Base-by-base conservation (phyloP, 225 moss, liverwort and hornwort species). In the Pleurozium schreberi region DNA sequence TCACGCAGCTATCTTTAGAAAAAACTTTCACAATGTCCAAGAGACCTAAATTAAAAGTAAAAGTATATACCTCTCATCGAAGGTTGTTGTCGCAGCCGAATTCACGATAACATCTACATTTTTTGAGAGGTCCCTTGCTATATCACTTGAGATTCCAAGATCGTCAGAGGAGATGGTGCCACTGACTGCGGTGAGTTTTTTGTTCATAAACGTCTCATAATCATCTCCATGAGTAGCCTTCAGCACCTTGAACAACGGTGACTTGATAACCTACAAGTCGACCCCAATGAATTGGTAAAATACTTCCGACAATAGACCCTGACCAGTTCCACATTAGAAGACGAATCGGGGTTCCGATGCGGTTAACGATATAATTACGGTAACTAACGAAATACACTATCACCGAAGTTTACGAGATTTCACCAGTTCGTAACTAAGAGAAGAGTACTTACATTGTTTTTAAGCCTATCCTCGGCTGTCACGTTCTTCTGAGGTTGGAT, bases 41-140 rank as follows among this genome's bases (percentile, higher is more conserved):
- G 64, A 36, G 58, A 80, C 58, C 78, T 33, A 30, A 45, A 80
- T 12, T 52, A 5, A 62, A 74, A 12, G 55, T 62, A 16, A 66
- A 67, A 78, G 15, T 52, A 12, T 45, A 50, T 91, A 96, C 96
- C 96, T 94, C 83, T 96, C 96, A 88, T 97, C 96, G 87, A 97
- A 97, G 82, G 94, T 94, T 9, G 96, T 97, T 67, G 91, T 97
- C 75, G 96, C 96, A 81, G 96, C 96, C 27, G 96, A 96, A 86
- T 96, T 97, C 42, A 97, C 93, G 70, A 97, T 96, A 20, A 97
- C 90, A 83, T 97, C 91, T 42, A 97, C 76, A 66, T 83, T 90
- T 73, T 84, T 88, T 11, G 93, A 92, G 38, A 97, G 89, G 62
- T 93, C 90, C 55, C 87, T 83, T 26, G 90, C 73, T 45, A 87